Conservation (phyloP, 2,329 filamentous ascomycete species). For the Colletotrichum endophyticum region DNA sequence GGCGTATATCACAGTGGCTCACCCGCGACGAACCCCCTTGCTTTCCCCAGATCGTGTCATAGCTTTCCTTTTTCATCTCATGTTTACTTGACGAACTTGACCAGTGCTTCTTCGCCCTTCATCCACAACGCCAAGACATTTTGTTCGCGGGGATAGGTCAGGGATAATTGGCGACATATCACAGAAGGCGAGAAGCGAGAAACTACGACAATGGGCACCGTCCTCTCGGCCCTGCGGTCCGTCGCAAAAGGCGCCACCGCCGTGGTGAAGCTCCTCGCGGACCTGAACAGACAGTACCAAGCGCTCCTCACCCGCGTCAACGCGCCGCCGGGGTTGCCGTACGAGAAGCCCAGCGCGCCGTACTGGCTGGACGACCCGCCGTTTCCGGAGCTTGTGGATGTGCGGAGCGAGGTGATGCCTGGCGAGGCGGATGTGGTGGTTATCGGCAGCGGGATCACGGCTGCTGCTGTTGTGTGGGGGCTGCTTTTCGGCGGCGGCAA, state of each 20-base stretch:
- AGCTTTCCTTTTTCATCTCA: not conserved
- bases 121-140: not conserved
- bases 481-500: slow-evolving; percentile 10
- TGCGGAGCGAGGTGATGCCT: slow-evolving; percentile 37
- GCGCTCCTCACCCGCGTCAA: slow-evolving; percentile 33
- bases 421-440: slow-evolving; percentile 51
- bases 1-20: not conserved
- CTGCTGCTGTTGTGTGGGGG: slow-evolving; percentile 40
- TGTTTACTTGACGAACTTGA: not conserved
- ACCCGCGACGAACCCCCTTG: not conserved
- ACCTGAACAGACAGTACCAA: slow-evolving; percentile 30
- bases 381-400: slow-evolving; percentile 42
- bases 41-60: not conserved
- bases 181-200: too few relatives aligned
- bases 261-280: slow-evolving; percentile 27
- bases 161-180: not conserved
- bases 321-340: slow-evolving; percentile 43
- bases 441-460: slow-evolving; percentile 61
- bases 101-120: not conserved
- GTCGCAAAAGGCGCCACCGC: slow-evolving; percentile 25
- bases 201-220: slow-evolving; percentile 32
- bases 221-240: slow-evolving; percentile 32
- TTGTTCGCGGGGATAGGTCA: not conserved
- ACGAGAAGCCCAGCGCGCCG: slow-evolving; percentile 43
- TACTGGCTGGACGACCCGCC: slow-evolving; percentile 53